Base-by-base conservation (phyloP, 1,284 basidiomycete genomes). In the Malassezia cuniculi region DNA sequence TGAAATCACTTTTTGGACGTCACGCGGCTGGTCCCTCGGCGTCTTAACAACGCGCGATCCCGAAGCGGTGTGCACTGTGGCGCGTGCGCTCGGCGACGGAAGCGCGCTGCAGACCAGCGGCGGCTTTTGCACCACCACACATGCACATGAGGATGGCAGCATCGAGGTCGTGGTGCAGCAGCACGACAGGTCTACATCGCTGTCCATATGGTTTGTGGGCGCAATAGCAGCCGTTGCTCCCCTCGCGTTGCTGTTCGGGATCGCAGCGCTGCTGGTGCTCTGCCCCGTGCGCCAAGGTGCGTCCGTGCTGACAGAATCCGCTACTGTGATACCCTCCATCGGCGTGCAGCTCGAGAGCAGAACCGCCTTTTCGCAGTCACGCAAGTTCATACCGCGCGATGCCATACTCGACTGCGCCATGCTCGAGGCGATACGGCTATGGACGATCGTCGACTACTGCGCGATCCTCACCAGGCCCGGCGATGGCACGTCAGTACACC, bases 391-490 rank as follows among this genome's bases (percentile, higher is more conserved):
- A 3, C 50, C 60, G 0, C 45, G 55, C 11, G 57, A 65, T 27
- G 27, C 37, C 1, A 52, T 65, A 19, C 27, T 63, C 1, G 61
- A 65, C 26, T 25, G 60, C 2, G 47, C 59, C 25, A 42, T 61
- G 10, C 41, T 41, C 6, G 57, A 60, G 33, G 47, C 45, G 4
- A 50, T 59, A 25, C 44, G 48, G 3, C 32, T 40, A 9, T 65
- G 52, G 31, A 39, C 41, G 12, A 41, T 65, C 8, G 15, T 55
- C 12, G 60, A 62, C 21, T 55, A 61, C 32, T n/a, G n/a, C n/a
- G n/a, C n/a, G n/a, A n/a, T n/a, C n/a, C n/a, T n/a, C n/a, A n/a
- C n/a, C n/a, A n/a, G n/a, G n/a, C n/a, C n/a, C n/a, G n/a, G n/a
- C n/a, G n/a, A n/a, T n/a, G n/a, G n/a, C n/a, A n/a, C n/a, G n/a